These are phyloP conservation scores for Tetradesmus obliquus DNA, from an alignment of 139 green algal species.

Conservation along the genomic window DNA sequence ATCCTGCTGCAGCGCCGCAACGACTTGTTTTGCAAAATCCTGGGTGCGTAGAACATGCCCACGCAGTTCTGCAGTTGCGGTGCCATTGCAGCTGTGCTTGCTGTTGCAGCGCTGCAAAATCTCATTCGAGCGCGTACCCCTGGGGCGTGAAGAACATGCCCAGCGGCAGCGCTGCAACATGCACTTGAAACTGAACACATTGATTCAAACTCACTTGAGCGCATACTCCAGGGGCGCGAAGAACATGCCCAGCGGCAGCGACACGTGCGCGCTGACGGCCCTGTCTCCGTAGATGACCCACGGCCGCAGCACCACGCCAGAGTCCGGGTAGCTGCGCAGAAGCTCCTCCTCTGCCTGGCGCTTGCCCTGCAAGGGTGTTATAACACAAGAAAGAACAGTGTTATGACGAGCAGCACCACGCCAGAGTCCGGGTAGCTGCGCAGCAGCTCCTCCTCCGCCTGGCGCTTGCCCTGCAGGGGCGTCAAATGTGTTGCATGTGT, in stretches of 20 bases:
- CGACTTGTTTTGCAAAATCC: too few species aligned
- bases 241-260: slow-evolving; percentile 73
- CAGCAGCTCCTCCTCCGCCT: slow-evolving; percentile 74
- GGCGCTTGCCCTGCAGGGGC: slow-evolving; percentile 77
- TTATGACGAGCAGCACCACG: not conserved
- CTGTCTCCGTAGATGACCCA: slow-evolving; percentile 87
- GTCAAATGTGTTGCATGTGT: too few species aligned
- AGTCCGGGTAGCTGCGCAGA: slow-evolving; percentile 61
- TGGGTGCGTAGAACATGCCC: too few species aligned
- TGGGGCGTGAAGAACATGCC: slow-evolving; percentile 61
- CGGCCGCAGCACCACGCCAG: slow-evolving; percentile 81
- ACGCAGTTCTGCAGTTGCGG: too few species aligned
- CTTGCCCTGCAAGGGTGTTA: slow-evolving; percentile 76
- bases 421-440: slow-evolving; percentile 58
- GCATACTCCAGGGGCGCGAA: slow-evolving; percentile 68
- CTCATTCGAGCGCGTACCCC: slow-evolving; percentile 60
- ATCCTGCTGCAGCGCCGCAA: too few species aligned
- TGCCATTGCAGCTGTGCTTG: too few species aligned
- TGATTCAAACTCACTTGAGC: slow-evolving; percentile 46
- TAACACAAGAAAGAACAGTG: slow-evolving; percentile 12
- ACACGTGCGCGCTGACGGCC: slow-evolving; percentile 47
- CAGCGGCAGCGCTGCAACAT: slow-evolving; percentile 66
- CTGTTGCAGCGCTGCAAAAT: too few species aligned
- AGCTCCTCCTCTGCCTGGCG: slow-evolving; percentile 79
- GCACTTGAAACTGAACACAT: not conserved